phyloP scores from a whole-genome alignment of 1,284 basidiomycete genomes.

The Ceratobasidium sp. region DNA sequence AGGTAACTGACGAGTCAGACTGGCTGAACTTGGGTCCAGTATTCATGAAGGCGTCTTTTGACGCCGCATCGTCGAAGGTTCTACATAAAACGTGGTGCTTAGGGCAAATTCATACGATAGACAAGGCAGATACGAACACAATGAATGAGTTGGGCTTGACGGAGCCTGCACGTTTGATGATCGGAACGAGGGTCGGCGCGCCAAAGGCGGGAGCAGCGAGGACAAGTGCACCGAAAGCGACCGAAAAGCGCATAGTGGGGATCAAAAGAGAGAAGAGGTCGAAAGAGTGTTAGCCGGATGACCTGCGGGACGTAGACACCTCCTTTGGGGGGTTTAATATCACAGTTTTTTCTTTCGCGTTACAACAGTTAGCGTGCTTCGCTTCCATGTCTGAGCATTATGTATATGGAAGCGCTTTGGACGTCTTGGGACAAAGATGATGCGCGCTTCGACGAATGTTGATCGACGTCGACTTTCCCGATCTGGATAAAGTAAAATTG shows the following conservation, averaged over 20 bases:
- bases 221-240: constrained; percentile 12
- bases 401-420: no score
- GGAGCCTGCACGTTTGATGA: constrained; percentile 22
- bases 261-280: neutral
- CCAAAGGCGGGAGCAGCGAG: constrained; percentile 30
- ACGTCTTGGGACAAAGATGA: no score
- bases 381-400: no score
- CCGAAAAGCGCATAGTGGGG: neutral
- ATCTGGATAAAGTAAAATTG: no score
- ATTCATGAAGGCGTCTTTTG: neutral
- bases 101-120: neutral
- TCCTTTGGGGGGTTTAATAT: no score
- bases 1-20: neutral
- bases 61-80: constrained; percentile 6
- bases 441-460: no score
- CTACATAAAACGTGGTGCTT: neutral
- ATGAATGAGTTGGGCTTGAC: constrained; percentile 32
- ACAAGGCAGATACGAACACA: constrained; percentile 1
- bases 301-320: no score
- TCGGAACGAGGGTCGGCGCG: constrained; percentile 23
- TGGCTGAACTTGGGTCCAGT: neutral
- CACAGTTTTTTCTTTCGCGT: no score
- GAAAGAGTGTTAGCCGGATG: no score
- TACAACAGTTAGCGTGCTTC: no score
- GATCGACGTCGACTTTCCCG: no score